phyloP scores from a whole-genome alignment of 2,329 filamentous ascomycete species.

The Ceratocystis destructans region DNA sequence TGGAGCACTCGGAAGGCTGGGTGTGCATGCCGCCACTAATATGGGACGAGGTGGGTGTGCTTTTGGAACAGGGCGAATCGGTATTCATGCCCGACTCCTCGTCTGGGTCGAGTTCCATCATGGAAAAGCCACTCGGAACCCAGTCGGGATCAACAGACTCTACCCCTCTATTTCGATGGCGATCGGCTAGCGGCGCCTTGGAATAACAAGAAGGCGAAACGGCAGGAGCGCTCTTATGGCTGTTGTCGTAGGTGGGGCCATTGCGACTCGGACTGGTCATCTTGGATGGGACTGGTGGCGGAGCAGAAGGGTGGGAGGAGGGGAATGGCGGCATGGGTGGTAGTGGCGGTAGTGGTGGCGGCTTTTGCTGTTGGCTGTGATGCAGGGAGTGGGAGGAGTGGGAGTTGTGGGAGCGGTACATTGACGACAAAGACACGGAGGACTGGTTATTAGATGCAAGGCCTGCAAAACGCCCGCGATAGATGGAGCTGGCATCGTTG shows the following conservation, averaged over 20 bases:
- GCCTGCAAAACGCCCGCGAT: slow-evolving; percentile 13
- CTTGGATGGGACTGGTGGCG: slow-evolving; percentile 2
- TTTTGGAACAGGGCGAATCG: slow-evolving; percentile 17
- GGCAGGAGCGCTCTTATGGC: slow-evolving; percentile 20
- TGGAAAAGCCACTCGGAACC: slow-evolving; percentile 25
- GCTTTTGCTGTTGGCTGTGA: background rate
- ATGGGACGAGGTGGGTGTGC: slow-evolving; percentile 12
- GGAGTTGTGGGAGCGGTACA: slow-evolving; percentile 2
- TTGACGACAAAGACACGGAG: slow-evolving; percentile 17
- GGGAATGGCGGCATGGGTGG: slow-evolving; percentile 5
- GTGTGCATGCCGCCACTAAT: slow-evolving; percentile 12
- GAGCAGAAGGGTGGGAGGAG: background rate
- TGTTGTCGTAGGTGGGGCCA: background rate
- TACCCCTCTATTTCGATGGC: slow-evolving; percentile 23
- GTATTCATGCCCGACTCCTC: slow-evolving; percentile 23
- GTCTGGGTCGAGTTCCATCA: slow-evolving; percentile 20
- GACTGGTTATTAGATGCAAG: slow-evolving; percentile 17
- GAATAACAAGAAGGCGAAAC: background rate
- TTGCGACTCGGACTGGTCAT: slow-evolving; percentile 5
- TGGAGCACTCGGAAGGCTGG: slow-evolving; percentile 17
- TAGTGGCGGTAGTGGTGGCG: slow-evolving; percentile 18
- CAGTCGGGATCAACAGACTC: slow-evolving; percentile 25
- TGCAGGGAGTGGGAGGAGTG: background rate
- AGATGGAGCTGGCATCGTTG: background rate
- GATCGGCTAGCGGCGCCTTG: background rate